Evolutionary conservation across 208 protist genomes (phyloP).

Genomic region (Entamoeba dispar): DNA sequence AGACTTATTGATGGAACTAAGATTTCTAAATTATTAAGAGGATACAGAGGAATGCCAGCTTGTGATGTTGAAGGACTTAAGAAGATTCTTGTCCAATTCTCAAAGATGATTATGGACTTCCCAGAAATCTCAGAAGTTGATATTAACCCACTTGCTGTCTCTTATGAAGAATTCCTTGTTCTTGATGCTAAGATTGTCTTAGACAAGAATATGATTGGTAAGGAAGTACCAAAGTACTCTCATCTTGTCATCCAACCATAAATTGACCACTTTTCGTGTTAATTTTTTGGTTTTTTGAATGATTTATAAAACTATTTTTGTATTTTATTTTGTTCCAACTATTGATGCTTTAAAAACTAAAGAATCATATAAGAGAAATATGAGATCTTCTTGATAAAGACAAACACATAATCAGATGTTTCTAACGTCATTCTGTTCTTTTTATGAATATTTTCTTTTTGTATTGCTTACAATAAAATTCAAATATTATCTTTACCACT

Average conservation of each 20-base stretch:
- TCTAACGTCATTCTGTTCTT: no score
- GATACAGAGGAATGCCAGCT: slow-evolving; percentile 17
- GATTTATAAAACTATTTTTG: no score
- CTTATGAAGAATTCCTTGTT: slow-evolving; percentile 3
- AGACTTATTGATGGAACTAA: slow-evolving; percentile 24
- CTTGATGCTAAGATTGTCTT: slow-evolving; percentile 8
- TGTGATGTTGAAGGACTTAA: slow-evolving; percentile 21
- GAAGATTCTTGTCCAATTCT: slow-evolving; percentile 13
- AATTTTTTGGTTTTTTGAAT: no score
- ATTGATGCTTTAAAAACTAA: no score
- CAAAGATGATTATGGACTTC: slow-evolving; percentile 18
- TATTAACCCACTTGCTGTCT: slow-evolving; percentile 30
- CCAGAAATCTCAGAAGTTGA: slow-evolving; percentile 26
- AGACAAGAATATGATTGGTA: not conserved
- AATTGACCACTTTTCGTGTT: not conserved
- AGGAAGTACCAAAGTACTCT: not conserved
- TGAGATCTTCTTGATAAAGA: no score
- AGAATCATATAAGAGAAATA: no score
- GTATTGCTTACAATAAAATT: no score
- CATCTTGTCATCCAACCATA: not conserved
- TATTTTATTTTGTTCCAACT: no score
- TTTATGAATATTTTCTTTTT: no score
- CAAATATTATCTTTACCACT: no score
- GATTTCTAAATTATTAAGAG: slow-evolving; percentile 18
- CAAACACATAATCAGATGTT: no score